Evolutionary conservation across 225 moss, liverwort and hornwort genomes (phyloP).

Genomic region (Lunularia cruciata): DNA sequence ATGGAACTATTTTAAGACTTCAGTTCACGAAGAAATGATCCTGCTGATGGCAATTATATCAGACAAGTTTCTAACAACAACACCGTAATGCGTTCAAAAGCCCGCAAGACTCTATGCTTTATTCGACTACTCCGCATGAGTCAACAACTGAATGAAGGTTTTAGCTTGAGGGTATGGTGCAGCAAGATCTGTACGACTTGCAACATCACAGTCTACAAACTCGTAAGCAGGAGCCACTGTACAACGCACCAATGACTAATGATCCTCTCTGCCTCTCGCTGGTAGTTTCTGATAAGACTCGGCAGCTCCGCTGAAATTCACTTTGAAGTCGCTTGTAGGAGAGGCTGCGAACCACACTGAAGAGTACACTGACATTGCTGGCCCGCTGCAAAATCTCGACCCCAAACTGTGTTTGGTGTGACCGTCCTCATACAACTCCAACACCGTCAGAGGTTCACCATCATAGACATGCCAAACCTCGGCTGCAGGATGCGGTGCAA

Average conservation of each 20-base stretch:
- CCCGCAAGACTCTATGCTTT: too few relatives aligned
- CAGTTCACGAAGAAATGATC: too few relatives aligned
- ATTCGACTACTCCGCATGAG: constrained; percentile 39
- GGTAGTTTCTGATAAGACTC: constrained; percentile 45
- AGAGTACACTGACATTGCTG: constrained; percentile 68
- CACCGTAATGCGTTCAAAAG: too few relatives aligned
- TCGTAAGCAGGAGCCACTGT: constrained; percentile 88
- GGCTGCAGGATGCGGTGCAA: constrained; percentile 73
- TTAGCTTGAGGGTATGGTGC: constrained; percentile 53
- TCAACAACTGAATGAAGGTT: constrained; percentile 52
- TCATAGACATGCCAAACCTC: constrained; percentile 95
- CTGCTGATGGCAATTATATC: too few relatives aligned
- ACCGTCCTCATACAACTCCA: constrained; percentile 68
- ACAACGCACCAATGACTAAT: constrained; percentile 74
- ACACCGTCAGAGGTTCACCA: constrained; percentile 86
- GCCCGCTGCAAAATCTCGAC: constrained; percentile 66
- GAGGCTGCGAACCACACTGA: constrained; percentile 89
- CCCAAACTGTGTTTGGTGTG: constrained; percentile 60
- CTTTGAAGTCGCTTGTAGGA: constrained; percentile 66
- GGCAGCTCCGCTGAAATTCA: constrained; percentile 39
- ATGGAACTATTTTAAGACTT: too few relatives aligned
- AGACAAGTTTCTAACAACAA: too few relatives aligned
- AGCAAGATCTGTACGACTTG: constrained; percentile 52
- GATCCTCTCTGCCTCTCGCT: constrained; percentile 48
- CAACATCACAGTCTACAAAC: constrained; percentile 75